Conservation (phyloP, 768 basidiomycete species). For the Tricholoma saponaceum region DNA sequence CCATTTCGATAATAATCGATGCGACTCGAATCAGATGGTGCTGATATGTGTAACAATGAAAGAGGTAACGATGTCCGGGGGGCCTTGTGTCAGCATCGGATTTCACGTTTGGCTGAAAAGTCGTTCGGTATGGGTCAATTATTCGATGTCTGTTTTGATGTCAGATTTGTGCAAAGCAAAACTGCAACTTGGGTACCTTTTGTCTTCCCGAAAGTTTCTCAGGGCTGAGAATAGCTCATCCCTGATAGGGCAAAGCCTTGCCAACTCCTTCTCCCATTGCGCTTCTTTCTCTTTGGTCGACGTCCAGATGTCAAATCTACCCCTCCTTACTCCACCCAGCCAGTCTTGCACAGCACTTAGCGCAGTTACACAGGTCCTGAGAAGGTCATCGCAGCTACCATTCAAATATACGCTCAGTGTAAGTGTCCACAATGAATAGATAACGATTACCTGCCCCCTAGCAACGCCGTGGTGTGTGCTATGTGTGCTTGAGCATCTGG, state of each 20-base stretch:
- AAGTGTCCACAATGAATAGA: not conserved
- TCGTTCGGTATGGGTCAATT: conserved; percentile 56
- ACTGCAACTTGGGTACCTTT: conserved; percentile 35
- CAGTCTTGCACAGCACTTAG: conserved; percentile 43
- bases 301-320: conserved; percentile 34
- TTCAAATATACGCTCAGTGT: not conserved
- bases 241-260: conserved; percentile 32
- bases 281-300: conserved; percentile 23
- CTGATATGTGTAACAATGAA: conserved; percentile 74
- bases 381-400: conserved; percentile 46
- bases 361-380: conserved; percentile 37
- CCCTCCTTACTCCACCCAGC: conserved; percentile 38
- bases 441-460: conserved; percentile 37
- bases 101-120: conserved; percentile 34
- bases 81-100: conserved; percentile 29
- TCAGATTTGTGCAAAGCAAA: not conserved
- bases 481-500: conserved; percentile 42
- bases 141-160: conserved; percentile 35
- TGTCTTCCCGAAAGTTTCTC: conserved; percentile 43
- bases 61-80: conserved; percentile 66
- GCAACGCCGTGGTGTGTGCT: conserved; percentile 36
- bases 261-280: conserved; percentile 29
- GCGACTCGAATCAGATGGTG: conserved; percentile 44
- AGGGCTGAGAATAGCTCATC: conserved; percentile 32
- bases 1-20: conserved; percentile 36